Base-by-base conservation (phyloP, 2,329 filamentous ascomycete species). In the Orbilia quercus region DNA sequence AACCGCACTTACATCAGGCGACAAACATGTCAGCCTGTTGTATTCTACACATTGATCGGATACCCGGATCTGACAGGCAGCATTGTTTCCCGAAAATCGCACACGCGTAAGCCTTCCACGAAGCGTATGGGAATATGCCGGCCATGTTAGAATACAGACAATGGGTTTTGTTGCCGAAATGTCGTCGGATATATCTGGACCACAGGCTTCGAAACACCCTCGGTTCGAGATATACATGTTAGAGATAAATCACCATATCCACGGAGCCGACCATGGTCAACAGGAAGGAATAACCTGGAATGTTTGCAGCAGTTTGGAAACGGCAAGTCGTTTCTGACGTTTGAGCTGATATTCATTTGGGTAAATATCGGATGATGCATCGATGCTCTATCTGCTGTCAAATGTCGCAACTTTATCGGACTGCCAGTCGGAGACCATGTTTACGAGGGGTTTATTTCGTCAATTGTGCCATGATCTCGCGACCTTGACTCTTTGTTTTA, bases 281-380 rank as follows among this genome's bases (percentile, higher is more conserved):
- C 5, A 53, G 63, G 63, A 58, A 67, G 63, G 45, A 67, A 59
- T 59, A 67, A 58, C 63, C 63, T 50, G 23, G 63, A 20, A 9
- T 20, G 14, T 40, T 28, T 42, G n/a, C n/a, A 34, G 47, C n/a
- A 55, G 20, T 14, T 44, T 51, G 51, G 50, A 51, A 47, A 66
- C 31, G 51, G 16, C 34, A 53, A 18, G 34, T 51, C 34, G 51
- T 66, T 50, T 58, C 62, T 51, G 23, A 22, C 36, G 9, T 22
- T 20, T 45, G 18, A 20, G n/a, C 42, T 22, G 20, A 45, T 20
- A 12, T 40, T 7, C 14, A 12, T 40, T 14, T 40, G 5, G 9
- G n/a, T n/a, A 40, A 14, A 3, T 14, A 40, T 6, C n/a, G 4
- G 18, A 20, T 4, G 9, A 20, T 2, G 16, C 2, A 45, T 6